Base-by-base conservation (phyloP, 345 rosid genomes). In the Capsella bursapastoris region DNA sequence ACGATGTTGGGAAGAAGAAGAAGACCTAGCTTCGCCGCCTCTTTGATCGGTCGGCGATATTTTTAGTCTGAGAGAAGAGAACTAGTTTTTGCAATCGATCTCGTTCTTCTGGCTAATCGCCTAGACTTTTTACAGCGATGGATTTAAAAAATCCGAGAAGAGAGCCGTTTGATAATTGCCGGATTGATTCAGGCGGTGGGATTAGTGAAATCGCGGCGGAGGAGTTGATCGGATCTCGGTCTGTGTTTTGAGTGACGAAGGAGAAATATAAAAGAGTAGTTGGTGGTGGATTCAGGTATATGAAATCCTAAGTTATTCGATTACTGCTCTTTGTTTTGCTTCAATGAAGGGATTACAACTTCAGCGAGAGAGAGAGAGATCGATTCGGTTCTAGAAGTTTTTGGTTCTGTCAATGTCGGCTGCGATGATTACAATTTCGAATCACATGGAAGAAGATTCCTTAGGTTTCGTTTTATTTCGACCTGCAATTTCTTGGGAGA, bases 221-320 rank as follows among this genome's bases (percentile, higher is more conserved):
- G 55, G 29, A 18, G 5, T 50, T 50, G 29, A 50, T 48, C 52
- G 10, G 52, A 48, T 48, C 28, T 50, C 55, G 12, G 55, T 18
- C 2, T 50, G 28, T 50, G 29, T 8, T 50, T 50, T 50, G 28
- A 22, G 28, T 22, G 55, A 50, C 5, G 52, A 22, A 47, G 50
- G 22, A 16, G 27, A 48, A 16, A 48, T 6, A 48, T 13, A 0
- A 15, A 15, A 48, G n/a, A 48, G 29, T 45, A 7, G 35, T 32
- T 5, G 35, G 35, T 32, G 51, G 68, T 45, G 25, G 52, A 62
- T 14, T 34, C 78, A 82, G 81, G 81, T 80, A 69, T 57, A 57
- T 52, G 73, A 82, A 82, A 44, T 55, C 81, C 79, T 74, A 57
- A 76, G 77, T 66, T 74, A 25, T 73, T 82, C 74, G 76, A 82